Evolutionary conservation across 495 filamentous ascomycete species (phyloP).

Genomic region (Penicillium longicatenatum): DNA sequence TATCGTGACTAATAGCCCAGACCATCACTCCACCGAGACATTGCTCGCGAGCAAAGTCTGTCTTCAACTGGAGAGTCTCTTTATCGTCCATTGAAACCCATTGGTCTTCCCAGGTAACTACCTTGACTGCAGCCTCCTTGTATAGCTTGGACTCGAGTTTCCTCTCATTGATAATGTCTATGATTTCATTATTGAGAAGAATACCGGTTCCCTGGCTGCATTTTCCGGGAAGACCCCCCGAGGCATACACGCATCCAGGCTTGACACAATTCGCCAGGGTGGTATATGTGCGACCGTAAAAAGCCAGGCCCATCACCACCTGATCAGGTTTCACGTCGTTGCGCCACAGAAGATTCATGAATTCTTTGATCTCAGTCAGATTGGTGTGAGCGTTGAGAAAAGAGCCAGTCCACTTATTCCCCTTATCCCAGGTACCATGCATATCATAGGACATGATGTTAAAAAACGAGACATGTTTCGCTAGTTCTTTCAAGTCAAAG

Average conservation of each 20-base stretch:
- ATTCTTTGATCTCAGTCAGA: conserved; percentile 39
- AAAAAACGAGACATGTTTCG: conserved; percentile 48
- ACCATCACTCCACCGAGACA: conserved; percentile 49
- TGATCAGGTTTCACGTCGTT: conserved; percentile 32
- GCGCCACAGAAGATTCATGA: conserved; percentile 42
- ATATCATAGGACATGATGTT: conserved; percentile 54
- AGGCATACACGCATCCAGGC: conserved; percentile 30
- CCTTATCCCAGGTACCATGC: conserved; percentile 39
- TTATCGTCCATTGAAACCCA: conserved; percentile 48
- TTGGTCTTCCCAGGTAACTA: conserved; percentile 40
- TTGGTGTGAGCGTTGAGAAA: conserved; percentile 37
- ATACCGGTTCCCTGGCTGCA: conserved; percentile 37
- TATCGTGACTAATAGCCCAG: conserved; percentile 33
- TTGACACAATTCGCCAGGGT: conserved; percentile 7
- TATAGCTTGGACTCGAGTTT: conserved; percentile 13
- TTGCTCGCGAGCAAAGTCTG: conserved; percentile 33
- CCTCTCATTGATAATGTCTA: conserved; percentile 15
- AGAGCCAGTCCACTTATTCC: conserved; percentile 22
- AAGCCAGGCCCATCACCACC: conserved; percentile 45
- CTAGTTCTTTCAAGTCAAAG: conserved; percentile 45
- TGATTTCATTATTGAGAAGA: conserved; percentile 25
- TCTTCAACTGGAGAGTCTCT: conserved; percentile 44
- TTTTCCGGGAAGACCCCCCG: conserved; percentile 22
- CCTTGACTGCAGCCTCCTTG: conserved; percentile 29
- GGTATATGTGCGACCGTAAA: conserved; percentile 36